Base-by-base conservation (phyloP, 2,329 filamentous ascomycete species). In the Septoria linicola region DNA sequence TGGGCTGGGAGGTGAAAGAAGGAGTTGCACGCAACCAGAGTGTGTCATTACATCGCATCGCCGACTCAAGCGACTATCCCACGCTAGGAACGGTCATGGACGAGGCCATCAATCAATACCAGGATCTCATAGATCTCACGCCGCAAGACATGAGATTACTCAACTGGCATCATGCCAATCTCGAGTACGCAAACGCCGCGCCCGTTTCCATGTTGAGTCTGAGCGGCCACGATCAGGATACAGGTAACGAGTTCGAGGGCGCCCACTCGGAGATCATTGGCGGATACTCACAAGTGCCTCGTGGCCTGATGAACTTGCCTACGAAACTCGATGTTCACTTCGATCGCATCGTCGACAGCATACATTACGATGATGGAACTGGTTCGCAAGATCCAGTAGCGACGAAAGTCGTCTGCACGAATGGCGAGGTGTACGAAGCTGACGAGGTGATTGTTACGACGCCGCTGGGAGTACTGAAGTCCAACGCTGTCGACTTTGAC, bases 81-180 rank as follows among this genome's bases (percentile, higher is more conserved):
- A 95, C 89, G 0, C 75, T 99, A 8, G 93, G 93, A 1, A 86
- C 86, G n/a, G 87, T 95, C 2, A 87, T 97, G 74, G 89, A 99
- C 64, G 84, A 90, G 59, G 89, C 90, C n/a, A 84, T 99, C 54
- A 80, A 80, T 14, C 91, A 97, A 68, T 99, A 96, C 67, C 85
- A 88, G 63, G 77, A 80, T 25, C 80, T 99, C 41, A 79, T 97
- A 21, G 85, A 95, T 52, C 73, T 99, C 45, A 88, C 84, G 11
- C 81, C 91, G 1, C 88, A 89, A 66, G 93, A 99, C 64, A 85
- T 95, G 70, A 83, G 93, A 39, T 76, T 99, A 13, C 80, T 97
- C 64, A 99, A 96, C 66, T 99, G 93, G 93, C 95, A 99, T 70
- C 87, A 96, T 68, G 95, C 95, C 59, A 99, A 99, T 66, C 79